Evolutionary conservation across 1,284 basidiomycete genomes (phyloP), one percentile per base, ranked within the genome.

Genomic region (Pterulicium gracile): DNA sequence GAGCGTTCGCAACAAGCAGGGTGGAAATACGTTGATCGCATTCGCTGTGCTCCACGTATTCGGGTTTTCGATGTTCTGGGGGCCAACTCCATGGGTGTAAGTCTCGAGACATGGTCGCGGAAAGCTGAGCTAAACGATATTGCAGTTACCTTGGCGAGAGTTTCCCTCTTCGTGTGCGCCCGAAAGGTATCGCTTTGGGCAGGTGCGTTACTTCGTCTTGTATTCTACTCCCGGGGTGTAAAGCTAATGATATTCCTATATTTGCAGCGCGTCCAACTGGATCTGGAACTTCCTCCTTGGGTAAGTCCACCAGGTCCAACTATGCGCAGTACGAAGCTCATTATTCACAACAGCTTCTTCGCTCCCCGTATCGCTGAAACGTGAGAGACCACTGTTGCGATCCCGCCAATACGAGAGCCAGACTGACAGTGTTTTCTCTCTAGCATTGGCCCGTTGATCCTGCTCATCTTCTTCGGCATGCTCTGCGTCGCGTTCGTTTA

Each of bases 1-100:
- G 20, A 77, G 76, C 0, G 23, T 51, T 3, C 69, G 75, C 17
- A 79, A 83, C 50, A 75, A 70, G 50, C 65, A 65, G 53, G 77
- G 81, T 49, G 79, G 79, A 43, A 74, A 81, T 52, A 70, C 74
- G 0, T 64, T 85, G 34, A 83, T 86, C 54, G 78, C 85, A 0
- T 88, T 88, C 56, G 85, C 84, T 2, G 75, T 88, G 22, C 61
- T 88, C 24, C 85, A 88, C 51, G 78, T 88, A n/a, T 73, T 80
- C 52, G 75, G 73, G 15, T 88, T 76, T 64, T 73, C 72, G 1
- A 69, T 81, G 49, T 83, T 83, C 68, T 88, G 81, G 81, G 84
- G 81, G 2, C 75, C 79, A 2, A 77, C 76, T 12, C 83, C 80
- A 56, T 82, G 72, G 70, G 79, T 79, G 15, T 69, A 75, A 78